Percentiles rank a stretch among this genome's conserved stretches.
These are phyloP conservation scores for Curvularia verruculosa DNA, from an alignment of 2,329 filamentous ascomycete species.

Conservation along the genomic window DNA sequence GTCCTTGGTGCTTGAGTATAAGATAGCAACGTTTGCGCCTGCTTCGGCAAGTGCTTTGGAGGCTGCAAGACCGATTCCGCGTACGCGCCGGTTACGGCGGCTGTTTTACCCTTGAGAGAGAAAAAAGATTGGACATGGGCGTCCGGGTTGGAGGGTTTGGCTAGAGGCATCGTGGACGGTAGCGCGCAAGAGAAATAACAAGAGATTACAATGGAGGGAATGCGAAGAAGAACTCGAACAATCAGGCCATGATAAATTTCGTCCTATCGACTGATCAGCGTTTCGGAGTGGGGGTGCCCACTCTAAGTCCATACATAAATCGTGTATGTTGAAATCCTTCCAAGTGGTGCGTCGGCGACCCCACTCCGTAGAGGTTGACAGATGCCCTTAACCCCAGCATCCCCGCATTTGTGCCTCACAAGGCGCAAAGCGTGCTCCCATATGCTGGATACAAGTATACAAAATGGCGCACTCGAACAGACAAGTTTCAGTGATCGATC, in stretches of 20 bases:
- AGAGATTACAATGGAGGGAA: neutral
- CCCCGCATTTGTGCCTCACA: slow-evolving; percentile 3
- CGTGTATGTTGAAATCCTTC: slow-evolving; percentile 25
- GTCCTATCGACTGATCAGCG: neutral
- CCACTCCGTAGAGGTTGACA: slow-evolving; percentile 9
- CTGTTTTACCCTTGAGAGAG: slow-evolving; percentile 42
- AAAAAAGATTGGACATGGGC: slow-evolving; percentile 18
- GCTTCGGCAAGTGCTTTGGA: slow-evolving; percentile 40
- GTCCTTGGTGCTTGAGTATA: slow-evolving; percentile 25
- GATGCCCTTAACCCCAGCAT: slow-evolving; percentile 8
- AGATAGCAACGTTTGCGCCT: slow-evolving; percentile 48
- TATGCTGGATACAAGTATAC: neutral
- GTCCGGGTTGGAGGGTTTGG: slow-evolving; percentile 13
- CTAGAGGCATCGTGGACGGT: slow-evolving; percentile 10
- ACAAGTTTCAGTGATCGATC: neutral
- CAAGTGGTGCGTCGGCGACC: neutral
- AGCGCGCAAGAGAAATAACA: neutral
- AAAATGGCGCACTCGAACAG: neutral
- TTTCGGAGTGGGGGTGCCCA: slow-evolving; percentile 2
- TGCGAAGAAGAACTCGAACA: neutral
- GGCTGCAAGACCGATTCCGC: slow-evolving; percentile 60
- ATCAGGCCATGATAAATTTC: neutral
- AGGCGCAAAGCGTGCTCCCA: neutral
- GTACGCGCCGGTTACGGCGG: slow-evolving; percentile 49
- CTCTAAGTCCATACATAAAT: neutral